Evolutionary conservation across 768 basidiomycete genomes (phyloP).

Genomic region (Boletus vinaceobasis): DNA sequence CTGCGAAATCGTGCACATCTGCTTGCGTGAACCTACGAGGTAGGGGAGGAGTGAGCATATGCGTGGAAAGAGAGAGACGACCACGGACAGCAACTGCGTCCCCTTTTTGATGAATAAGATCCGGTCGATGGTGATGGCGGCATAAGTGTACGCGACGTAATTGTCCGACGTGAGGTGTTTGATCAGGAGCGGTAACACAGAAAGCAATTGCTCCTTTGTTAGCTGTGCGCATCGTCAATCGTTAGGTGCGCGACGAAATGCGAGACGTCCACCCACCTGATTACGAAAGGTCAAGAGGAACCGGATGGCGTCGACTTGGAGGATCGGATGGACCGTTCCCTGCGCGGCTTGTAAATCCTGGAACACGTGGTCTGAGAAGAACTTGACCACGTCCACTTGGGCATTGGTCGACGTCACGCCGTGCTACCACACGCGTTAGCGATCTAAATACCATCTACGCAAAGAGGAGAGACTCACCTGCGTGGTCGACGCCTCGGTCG

Average conservation of each 20-base stretch:
- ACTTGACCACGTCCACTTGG: conserved; percentile 90
- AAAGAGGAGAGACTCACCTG: conserved; percentile 49
- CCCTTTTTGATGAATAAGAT: conserved; percentile 88
- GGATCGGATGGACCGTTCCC: conserved; percentile 76
- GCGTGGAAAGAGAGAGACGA: not conserved
- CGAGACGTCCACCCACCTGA: conserved; percentile 52
- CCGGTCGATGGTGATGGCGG: conserved; percentile 96
- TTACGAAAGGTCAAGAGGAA: conserved; percentile 95
- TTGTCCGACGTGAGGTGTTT: conserved; percentile 79
- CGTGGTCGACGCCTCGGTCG: conserved; percentile 81
- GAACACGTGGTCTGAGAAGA: conserved; percentile 91
- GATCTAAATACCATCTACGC: not conserved
- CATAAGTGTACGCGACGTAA: conserved; percentile 94
- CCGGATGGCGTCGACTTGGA: conserved; percentile 95
- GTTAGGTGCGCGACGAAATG: not conserved
- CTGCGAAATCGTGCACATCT: conserved; percentile 83
- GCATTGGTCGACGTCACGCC: conserved; percentile 93
- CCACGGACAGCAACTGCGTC: conserved; percentile 64
- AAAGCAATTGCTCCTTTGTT: conserved; percentile 89
- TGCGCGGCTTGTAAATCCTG: conserved; percentile 74
- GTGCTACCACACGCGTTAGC: conserved; percentile 44
- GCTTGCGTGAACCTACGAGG: conserved; percentile 72
- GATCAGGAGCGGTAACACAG: conserved; percentile 83
- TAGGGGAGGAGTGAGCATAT: not conserved
- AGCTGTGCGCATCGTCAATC: conserved; percentile 44